Conservation (phyloP, 352 stramenopile genomes). For the Phytophthora chlamydospora region DNA sequence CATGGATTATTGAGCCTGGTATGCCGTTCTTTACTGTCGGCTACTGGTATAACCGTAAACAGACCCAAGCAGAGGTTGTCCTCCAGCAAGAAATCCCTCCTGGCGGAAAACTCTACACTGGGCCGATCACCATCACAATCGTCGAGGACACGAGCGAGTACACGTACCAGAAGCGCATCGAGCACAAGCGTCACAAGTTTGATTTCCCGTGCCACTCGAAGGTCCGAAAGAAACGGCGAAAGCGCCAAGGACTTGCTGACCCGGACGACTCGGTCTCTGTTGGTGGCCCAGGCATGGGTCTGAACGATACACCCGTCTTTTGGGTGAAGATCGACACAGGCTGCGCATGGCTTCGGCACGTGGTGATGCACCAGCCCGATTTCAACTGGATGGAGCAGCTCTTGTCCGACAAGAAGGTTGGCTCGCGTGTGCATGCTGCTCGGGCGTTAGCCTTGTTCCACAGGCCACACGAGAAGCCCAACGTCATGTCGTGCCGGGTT, state of each 20-base stretch:
- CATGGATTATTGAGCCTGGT: slow-evolving; percentile 81
- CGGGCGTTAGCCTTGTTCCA: slow-evolving; percentile 80
- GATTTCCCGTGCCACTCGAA: slow-evolving; percentile 88
- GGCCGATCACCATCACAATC: slow-evolving; percentile 84
- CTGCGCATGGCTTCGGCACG: slow-evolving; percentile 76
- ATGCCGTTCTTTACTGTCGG: slow-evolving; percentile 90
- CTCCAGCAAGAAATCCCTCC: slow-evolving; percentile 83
- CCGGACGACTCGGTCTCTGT: slow-evolving; percentile 83
- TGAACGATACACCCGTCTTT: slow-evolving; percentile 88
- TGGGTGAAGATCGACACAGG: slow-evolving; percentile 89
- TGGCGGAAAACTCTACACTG: slow-evolving; percentile 80
- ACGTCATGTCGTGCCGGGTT: slow-evolving; percentile 87
- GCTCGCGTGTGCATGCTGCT: slow-evolving; percentile 79
- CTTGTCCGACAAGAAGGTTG: slow-evolving; percentile 83
- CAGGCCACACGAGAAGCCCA: slow-evolving; percentile 82
- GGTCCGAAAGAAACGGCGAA: slow-evolving; percentile 87
- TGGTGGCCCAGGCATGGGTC: slow-evolving; percentile 75
- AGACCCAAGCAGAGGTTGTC: slow-evolving; percentile 86
- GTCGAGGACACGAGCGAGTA: slow-evolving; percentile 89
- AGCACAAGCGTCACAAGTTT: slow-evolving; percentile 87
- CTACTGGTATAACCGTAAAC: slow-evolving; percentile 91
- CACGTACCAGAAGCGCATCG: slow-evolving; percentile 81
- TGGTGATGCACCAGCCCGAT: slow-evolving; percentile 88
- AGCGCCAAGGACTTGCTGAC: slow-evolving; percentile 79
- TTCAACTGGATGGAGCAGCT: slow-evolving; percentile 92